Percentiles rank a stretch among this genome's conserved stretches.
These are phyloP conservation scores for Fusarium brachygibbosum DNA, from an alignment of 2,329 filamentous ascomycete species.

Conservation along the genomic window DNA sequence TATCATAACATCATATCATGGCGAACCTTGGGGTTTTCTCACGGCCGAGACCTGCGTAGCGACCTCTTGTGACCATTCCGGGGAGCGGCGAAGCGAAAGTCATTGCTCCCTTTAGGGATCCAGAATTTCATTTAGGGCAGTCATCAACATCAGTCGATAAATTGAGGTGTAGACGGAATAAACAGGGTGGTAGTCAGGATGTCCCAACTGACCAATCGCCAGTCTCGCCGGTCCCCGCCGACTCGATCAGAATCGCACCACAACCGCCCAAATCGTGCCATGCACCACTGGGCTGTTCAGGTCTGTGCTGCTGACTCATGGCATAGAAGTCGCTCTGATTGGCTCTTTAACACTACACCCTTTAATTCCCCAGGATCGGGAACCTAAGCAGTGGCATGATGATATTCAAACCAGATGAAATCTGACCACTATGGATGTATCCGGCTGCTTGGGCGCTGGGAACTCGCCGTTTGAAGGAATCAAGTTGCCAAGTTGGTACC, in stretches of 20 bases:
- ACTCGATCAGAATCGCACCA: constrained; percentile 48
- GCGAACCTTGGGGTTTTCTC: constrained; percentile 4
- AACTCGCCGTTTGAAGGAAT: constrained; percentile 45
- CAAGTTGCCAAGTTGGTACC: constrained; percentile 28
- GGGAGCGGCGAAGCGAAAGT: constrained; percentile 14
- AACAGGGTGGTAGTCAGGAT: constrained; percentile 41
- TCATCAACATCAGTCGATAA: constrained; percentile 41
- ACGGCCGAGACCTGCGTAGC: constrained; percentile 27
- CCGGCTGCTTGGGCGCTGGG: constrained; percentile 43
- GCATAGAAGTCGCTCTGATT: constrained; percentile 20
- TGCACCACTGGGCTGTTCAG: constrained; percentile 37
- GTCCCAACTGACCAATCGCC: constrained; percentile 42
- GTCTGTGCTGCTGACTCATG: constrained; percentile 44
- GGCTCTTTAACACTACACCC: constrained; percentile 23
- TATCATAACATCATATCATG: constrained; percentile 45
- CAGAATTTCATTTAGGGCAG: constrained; percentile 25
- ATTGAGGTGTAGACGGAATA: constrained; percentile 44
- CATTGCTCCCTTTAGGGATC: constrained; percentile 26
- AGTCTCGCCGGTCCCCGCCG: constrained; percentile 46
- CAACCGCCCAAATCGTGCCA: constrained; percentile 47
- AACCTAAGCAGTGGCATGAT: constrained; percentile 46
- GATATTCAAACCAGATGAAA: constrained; percentile 42
- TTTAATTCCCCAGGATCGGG: constrained; percentile 34
- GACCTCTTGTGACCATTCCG: constrained; percentile 12
- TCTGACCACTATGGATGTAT: constrained; percentile 49